These are phyloP conservation scores for Endotrypanum monterogeii DNA, from an alignment of 208 protist species.

Conservation along the genomic window DNA sequence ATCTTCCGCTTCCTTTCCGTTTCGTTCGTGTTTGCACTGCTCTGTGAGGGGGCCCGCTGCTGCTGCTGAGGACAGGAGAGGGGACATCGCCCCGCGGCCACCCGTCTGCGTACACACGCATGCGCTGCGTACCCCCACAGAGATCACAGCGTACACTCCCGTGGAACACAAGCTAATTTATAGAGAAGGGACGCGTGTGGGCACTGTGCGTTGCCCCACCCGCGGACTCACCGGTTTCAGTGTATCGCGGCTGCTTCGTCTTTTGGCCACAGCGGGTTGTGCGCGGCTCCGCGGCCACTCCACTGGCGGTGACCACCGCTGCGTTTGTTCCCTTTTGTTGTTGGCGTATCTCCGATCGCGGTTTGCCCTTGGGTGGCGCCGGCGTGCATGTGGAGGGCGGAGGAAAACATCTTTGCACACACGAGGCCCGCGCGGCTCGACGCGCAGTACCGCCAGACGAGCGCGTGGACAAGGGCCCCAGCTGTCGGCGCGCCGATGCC, in stretches of 20 bases:
- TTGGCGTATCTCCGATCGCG: neutral
- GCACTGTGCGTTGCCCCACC: neutral
- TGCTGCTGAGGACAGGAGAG: neutral
- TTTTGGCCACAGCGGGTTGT: neutral
- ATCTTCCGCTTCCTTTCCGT: neutral
- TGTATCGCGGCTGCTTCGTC: neutral
- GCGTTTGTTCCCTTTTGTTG: neutral
- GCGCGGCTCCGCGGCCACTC: neutral
- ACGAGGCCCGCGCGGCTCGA: slow-evolving; percentile 20
- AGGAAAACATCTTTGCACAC: slow-evolving; percentile 23
- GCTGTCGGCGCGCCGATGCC: neutral
- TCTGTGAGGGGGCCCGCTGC: slow-evolving; percentile 1
- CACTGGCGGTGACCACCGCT: neutral
- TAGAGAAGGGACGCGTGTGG: neutral
- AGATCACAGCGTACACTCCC: neutral
- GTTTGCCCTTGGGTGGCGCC: neutral
- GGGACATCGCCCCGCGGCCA: neutral
- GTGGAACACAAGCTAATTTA: neutral
- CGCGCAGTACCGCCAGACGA: slow-evolving; percentile 16
- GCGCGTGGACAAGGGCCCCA: neutral
- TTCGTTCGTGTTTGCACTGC: neutral
- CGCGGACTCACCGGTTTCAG: neutral
- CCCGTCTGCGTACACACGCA: neutral
- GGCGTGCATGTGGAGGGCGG: slow-evolving; percentile 19
- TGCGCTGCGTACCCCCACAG: neutral